Base-by-base conservation (phyloP, 208 protist species). In the Porcisia hertigi region DNA sequence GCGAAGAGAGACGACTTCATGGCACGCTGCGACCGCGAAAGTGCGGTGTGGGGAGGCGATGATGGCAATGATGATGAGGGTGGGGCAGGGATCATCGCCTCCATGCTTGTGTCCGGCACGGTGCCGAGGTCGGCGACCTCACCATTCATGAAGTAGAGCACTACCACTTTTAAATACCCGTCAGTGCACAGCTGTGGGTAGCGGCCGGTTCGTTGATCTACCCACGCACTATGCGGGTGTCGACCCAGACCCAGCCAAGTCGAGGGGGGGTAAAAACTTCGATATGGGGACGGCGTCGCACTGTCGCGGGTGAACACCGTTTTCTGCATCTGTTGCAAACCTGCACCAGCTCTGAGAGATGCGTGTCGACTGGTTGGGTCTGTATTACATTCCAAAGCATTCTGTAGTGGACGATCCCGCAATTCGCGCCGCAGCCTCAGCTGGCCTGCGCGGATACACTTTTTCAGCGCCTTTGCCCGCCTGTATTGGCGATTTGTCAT, bases 141-240 rank as follows among this genome's bases (percentile, higher is more conserved):
- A 25, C 72, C 76, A n/a, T 76, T 66, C 20, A 58, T 53, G 47
- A 70, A 71, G 65, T 39, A 25, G 3, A 23, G 63, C 39, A 71
- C 57, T 45, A 83, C 75, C 18, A 25, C 49, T 3, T 71, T 70
- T 20, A 84, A 67, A 12, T 9, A 47, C 4, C 23, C 60, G 2
- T n/a, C 47, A 7, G 60, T 14, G 41, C 87, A 69, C 25, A 34
- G 20, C 4, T 45, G 64, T 52, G 88, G 86, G 66, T 92, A 85
- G 49, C 84, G 83, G 30, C 84, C 79, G 60, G 77, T 90, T 54
- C 88, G 85, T 39, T 69, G 67, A 77, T 92, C 88, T 47, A 91
- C 77, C 60, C 53, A 63, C 20, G 62, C 62, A 23, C 77, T 65
- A 54, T 57, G 80, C 7, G 82, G 82, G 72, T 89, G 87, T 30